A percentile compares a stretch with the other conserved stretches of the same genome.
Evolutionary conservation across 78 protist genomes (phyloP).

Genomic region (Speleostelium caveatum): DNA sequence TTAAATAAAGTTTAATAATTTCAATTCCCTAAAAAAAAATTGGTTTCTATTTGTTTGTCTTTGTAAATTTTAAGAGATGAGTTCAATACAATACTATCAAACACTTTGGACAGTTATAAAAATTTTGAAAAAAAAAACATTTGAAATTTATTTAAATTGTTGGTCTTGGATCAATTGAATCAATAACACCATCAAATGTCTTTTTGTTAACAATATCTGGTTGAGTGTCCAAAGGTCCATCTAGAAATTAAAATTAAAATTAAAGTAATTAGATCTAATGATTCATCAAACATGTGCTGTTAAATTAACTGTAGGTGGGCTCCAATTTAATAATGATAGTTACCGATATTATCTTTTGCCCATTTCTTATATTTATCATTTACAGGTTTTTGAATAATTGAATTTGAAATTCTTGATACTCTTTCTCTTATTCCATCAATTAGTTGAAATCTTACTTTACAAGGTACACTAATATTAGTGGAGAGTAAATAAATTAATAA

Average conservation of each 20-base stretch:
- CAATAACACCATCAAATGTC: constrained; percentile 52
- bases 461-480: neutral
- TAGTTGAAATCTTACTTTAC: constrained; percentile 69
- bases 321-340: neutral
- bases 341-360: constrained; percentile 50
- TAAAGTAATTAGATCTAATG: too few relatives aligned
- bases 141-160: constrained; percentile 22
- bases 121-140: too few relatives aligned
- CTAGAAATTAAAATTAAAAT: neutral
- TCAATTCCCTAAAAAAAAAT: too few relatives aligned
- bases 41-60: too few relatives aligned
- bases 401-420: constrained; percentile 29
- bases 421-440: constrained; percentile 73
- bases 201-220: constrained; percentile 28
- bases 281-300: too few relatives aligned
- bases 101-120: too few relatives aligned
- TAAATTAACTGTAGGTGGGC: too few relatives aligned
- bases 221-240: constrained; percentile 48
- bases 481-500: neutral
- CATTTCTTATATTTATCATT: constrained; percentile 38
- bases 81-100: too few relatives aligned
- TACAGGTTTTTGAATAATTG: constrained; percentile 64
- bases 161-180: constrained; percentile 49
- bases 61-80: too few relatives aligned
- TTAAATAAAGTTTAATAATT: too few relatives aligned